Percentiles rank a stretch among this genome's conserved stretches.
Evolutionary conservation across 768 basidiomycete genomes (phyloP).

Genomic region (Suillus subaureus): DNA sequence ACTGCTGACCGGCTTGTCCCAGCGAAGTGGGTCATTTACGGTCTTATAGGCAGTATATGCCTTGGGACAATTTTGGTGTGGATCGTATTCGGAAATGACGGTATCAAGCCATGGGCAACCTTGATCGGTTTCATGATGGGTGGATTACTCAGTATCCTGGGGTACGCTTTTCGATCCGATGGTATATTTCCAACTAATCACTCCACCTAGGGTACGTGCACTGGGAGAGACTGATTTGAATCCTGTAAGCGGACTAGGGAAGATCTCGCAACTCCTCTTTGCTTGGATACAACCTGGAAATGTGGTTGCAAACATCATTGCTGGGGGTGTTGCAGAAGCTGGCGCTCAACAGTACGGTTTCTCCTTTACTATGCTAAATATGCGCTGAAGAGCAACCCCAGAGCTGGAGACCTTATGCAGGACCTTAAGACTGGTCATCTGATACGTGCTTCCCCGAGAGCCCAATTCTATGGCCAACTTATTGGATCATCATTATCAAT

Average conservation of each 20-base stretch:
- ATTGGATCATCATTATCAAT: slow-evolving; percentile 90
- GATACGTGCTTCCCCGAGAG: slow-evolving; percentile 87
- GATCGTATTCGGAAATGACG: slow-evolving; percentile 86
- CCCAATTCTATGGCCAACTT: slow-evolving; percentile 93
- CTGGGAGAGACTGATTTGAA: slow-evolving; percentile 95
- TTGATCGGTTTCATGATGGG: slow-evolving; percentile 82
- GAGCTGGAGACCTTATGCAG: slow-evolving; percentile 98
- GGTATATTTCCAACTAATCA: slow-evolving; percentile 12
- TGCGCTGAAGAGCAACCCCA: slow-evolving; percentile 30
- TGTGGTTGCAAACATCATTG: slow-evolving; percentile 96
- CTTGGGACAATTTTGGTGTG: slow-evolving; percentile 82
- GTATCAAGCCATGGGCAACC: slow-evolving; percentile 96
- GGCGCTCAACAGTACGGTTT: slow-evolving; percentile 83
- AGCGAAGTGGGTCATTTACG: slow-evolving; percentile 70
- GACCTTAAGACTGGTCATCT: slow-evolving; percentile 97
- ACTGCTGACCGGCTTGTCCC: slow-evolving; percentile 82
- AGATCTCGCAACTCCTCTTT: slow-evolving; percentile 92
- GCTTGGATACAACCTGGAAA: slow-evolving; percentile 94
- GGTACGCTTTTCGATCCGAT: slow-evolving; percentile 48
- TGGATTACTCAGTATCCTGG: slow-evolving; percentile 82
- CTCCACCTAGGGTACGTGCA: slow-evolving; percentile 74
- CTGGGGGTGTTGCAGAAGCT: slow-evolving; percentile 94
- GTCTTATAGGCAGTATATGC: slow-evolving; percentile 61
- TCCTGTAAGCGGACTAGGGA: slow-evolving; percentile 90
- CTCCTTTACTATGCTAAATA: background rate